These are phyloP conservation scores for Withania somnifera DNA, from an alignment of 305 asterid genomes.

Conservation along the genomic window DNA sequence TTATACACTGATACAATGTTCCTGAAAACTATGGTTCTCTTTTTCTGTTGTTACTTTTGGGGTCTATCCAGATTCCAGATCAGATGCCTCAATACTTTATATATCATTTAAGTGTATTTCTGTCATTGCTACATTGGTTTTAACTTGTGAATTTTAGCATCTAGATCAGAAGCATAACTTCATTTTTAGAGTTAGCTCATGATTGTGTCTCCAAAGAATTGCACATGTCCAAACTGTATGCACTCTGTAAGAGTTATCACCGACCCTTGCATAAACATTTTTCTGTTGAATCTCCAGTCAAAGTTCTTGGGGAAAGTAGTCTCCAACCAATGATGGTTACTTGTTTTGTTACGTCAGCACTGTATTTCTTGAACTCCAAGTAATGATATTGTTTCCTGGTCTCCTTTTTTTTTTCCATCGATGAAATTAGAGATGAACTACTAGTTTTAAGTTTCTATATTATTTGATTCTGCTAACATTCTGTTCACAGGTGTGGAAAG, in stretches of 20 bases:
- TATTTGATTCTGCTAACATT: background rate
- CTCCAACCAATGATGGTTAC: background rate
- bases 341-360: background rate
- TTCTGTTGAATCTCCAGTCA: background rate
- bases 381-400: background rate
- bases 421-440: background rate
- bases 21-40: background rate
- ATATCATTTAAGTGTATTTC: too few species aligned
- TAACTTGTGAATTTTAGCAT: background rate
- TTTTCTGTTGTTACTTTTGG: background rate
- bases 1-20: background rate
- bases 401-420: background rate
- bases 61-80: background rate
- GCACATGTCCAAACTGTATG: background rate
- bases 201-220: background rate
- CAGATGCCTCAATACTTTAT: background rate
- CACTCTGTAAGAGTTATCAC: background rate
- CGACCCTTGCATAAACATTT: background rate
- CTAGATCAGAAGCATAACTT: background rate
- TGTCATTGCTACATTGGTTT: background rate
- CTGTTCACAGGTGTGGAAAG: slow-evolving; percentile 62
- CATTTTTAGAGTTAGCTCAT: background rate
- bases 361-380: background rate
- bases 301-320: background rate
- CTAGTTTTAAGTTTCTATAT: background rate